Evolutionary conservation across 176 grass and related monocot species (phyloP), one percentile per base, ranked within the genome.

Genomic region (Carex myosuroides): DNA sequence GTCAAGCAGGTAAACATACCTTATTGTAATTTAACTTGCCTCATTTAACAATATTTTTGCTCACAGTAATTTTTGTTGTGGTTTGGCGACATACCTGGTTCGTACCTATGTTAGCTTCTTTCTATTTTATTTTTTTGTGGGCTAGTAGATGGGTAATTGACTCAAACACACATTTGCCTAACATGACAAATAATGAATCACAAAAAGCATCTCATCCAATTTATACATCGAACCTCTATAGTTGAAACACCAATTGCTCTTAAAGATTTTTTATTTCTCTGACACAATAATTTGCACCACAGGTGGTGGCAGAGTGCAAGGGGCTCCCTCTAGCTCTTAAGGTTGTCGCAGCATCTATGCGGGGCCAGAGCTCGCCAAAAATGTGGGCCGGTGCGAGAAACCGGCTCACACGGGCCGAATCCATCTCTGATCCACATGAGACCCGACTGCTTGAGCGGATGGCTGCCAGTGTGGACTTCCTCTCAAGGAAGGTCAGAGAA

Each of bases 341-440:
- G 65, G 93, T 99, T 8, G 94, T 99, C 0, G 97, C 89, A 22
- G 89, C 93, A 68, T 99, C 97, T 0, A 81, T 99, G 86, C 82
- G 89, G 21, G 90, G 88, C 62, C 93, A 99, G 18, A 91, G 46
- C 60, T 83, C 93, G 35, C 91, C 97, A 39, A 99, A 88, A 87
- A 90, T 95, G 85, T 99, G 97, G 97, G 64, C 91, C n/a, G 91
- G 97, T n/a, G 93, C 97, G 2, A 96, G 90, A 85, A 99, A 96
- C 58, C 91, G 93, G 66, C 84, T 99, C 57, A 91, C 97, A 12
- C 91, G 91, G 55, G 93, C 91, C 60, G 93, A 99, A 77, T 71
- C 90, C 42, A 93, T 99, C 63, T 99, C 91, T 13, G 93, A 94
- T 48, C 91, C 87, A 26, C 97, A 99, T 82, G 97, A 99, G 83